These are phyloP conservation scores for Aspergillus heteromorphus DNA, from an alignment of 495 filamentous ascomycete species.

Conservation along the genomic window DNA sequence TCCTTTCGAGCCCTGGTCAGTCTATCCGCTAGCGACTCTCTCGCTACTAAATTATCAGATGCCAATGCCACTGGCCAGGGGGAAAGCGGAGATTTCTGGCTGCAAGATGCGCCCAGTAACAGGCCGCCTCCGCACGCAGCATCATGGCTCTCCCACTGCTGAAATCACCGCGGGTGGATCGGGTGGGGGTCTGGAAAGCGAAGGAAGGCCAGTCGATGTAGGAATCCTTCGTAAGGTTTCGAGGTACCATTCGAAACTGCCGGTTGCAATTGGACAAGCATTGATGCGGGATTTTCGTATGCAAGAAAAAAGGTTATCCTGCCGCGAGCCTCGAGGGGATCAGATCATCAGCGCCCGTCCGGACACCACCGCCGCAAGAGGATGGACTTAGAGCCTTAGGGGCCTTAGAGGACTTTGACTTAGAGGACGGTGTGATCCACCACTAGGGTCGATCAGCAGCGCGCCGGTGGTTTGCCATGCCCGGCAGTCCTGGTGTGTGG, in stretches of 20 bases:
- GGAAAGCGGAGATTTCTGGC: slow-evolving; percentile 5
- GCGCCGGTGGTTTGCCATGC: too few relatives aligned
- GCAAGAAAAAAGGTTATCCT: neutral
- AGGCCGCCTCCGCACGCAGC: neutral
- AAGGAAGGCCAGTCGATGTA: neutral
- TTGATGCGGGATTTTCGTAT: slow-evolving; percentile 5
- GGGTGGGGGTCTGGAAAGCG: neutral
- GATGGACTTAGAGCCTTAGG: too few relatives aligned
- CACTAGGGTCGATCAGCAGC: slow-evolving; percentile 16
- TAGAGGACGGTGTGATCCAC: slow-evolving; percentile 12
- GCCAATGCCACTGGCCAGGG: slow-evolving; percentile 5
- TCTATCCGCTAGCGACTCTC: neutral
- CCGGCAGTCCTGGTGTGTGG: too few relatives aligned
- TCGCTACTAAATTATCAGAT: slow-evolving; percentile 1
- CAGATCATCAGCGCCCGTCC: slow-evolving; percentile 1
- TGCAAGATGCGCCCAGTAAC: slow-evolving; percentile 4
- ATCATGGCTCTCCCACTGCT: slow-evolving; percentile 4
- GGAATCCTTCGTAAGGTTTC: neutral
- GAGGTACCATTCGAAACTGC: neutral
- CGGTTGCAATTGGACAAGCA: neutral
- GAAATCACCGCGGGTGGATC: slow-evolving; percentile 1
- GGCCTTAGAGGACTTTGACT: too few relatives aligned
- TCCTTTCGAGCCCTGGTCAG: slow-evolving; percentile 6
- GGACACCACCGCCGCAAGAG: neutral
- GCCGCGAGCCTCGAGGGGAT: neutral